Evolutionary conservation across 768 basidiomycete genomes (phyloP), one percentile per base, ranked within the genome.

Genomic region (Trametes elegans): DNA sequence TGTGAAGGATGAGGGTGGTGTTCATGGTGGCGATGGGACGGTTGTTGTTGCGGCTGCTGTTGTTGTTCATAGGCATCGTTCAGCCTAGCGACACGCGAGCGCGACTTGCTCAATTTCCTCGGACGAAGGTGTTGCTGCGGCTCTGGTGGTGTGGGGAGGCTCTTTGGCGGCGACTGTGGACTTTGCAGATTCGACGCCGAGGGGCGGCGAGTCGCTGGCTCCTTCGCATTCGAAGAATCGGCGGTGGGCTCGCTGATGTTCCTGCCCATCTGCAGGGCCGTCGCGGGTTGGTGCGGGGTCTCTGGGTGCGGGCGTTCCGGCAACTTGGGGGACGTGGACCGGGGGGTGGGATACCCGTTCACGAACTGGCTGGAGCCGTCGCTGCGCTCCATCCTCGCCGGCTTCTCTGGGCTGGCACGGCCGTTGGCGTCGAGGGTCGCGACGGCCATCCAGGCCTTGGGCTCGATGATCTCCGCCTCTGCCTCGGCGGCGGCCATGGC

Each of bases 401-500:
- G 14, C 6, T 11, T 49, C 9, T n/a, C 36, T 9, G 21, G 6
- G 13, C 16, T 6, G 19, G 26, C 27, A 21, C 27, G 21, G 3
- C 28, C n/a, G 24, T 47, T 45, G 16, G 50, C 5, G 24, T 58
- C 57, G 41, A 47, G 34, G 11, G 57, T 59, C 5, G 47, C 36
- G 41, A 59, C 28, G n/a, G 57, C 57, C 57, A 59, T 59, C 57
- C 57, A 59, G 11, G 52, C 52, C 24, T 19, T 49, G 38, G 57
- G 57, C 16, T 54, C 52, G 27, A 51, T 36, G 41, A 59, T 54
- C 48, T 59, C 59, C 13, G 50, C 47, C 26, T 57, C 53, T 9
- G 40, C 34, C 36, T 57, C 62, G n/a, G 56, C 53, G n/a, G 53
- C 54, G 7, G 55, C 57, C 68, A 79, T 82, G 3, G 84, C 81